Evolutionary conservation across 108 stramenopile genomes (phyloP).

Genomic region (Discostella pseudostelligera): DNA sequence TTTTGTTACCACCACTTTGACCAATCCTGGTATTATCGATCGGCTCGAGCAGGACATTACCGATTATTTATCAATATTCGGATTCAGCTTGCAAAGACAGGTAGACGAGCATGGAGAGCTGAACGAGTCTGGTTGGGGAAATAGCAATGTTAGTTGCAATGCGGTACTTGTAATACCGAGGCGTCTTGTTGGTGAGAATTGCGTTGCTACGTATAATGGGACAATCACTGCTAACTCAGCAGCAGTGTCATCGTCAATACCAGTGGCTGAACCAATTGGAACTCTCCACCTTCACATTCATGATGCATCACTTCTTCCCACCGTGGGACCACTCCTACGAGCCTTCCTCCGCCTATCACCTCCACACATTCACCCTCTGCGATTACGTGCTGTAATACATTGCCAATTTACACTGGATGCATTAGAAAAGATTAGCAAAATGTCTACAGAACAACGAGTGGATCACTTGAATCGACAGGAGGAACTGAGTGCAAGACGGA

Average conservation of each 20-base stretch:
- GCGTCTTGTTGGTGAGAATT: neutral
- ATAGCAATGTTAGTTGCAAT: neutral
- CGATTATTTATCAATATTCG: conserved; percentile 31
- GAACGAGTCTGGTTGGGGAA: neutral
- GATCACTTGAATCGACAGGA: conserved; percentile 15
- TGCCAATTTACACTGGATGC: conserved; percentile 29
- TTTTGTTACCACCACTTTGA: conserved; percentile 18
- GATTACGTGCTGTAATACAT: conserved; percentile 31
- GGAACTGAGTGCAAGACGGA: conserved; percentile 17
- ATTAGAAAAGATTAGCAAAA: conserved; percentile 2
- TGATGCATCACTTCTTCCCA: conserved; percentile 23
- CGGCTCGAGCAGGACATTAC: conserved; percentile 33
- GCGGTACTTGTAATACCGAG: conserved; percentile 4
- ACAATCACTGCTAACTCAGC: neutral
- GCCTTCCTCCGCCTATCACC: conserved; percentile 33
- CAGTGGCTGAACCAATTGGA: conserved; percentile 10
- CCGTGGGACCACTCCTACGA: conserved; percentile 44
- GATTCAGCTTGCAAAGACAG: conserved; percentile 17
- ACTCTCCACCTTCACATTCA: conserved; percentile 33
- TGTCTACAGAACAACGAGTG: conserved; percentile 1
- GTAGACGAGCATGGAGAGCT: neutral
- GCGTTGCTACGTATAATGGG: neutral
- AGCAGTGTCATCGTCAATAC: neutral
- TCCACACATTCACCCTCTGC: conserved; percentile 16
- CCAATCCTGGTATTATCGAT: conserved; percentile 49